A percentile compares a stretch with the other conserved stretches of the same genome.
phyloP scores from a whole-genome alignment of 345 rosid genomes.

The Gossypium longicalyx region DNA sequence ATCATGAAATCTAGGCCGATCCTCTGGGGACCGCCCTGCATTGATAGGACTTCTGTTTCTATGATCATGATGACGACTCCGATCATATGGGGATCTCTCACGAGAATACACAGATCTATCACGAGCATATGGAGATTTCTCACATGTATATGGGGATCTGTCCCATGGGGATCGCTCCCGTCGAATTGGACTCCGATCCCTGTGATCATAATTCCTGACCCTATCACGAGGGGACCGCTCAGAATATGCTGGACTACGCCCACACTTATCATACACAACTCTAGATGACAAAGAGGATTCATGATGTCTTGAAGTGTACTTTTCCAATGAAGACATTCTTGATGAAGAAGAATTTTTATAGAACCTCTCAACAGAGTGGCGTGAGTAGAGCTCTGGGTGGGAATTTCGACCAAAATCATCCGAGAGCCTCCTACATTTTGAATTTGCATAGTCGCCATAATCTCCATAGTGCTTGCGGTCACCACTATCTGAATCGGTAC shows the following conservation, averaged over 20 bases:
- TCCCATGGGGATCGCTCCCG: slow-evolving; percentile 55
- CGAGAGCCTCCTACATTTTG: slow-evolving; percentile 73
- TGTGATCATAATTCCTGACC: slow-evolving; percentile 53
- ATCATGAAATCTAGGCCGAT: slow-evolving; percentile 45
- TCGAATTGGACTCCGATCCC: slow-evolving; percentile 64
- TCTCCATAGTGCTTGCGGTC: slow-evolving; percentile 66
- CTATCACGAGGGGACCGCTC: slow-evolving; percentile 76
- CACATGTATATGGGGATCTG: slow-evolving; percentile 42
- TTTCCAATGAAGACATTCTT: slow-evolving; percentile 55
- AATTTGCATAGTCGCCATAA: slow-evolving; percentile 53
- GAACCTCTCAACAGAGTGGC: slow-evolving; percentile 58
- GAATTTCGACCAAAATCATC: slow-evolving; percentile 58
- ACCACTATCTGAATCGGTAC: slow-evolving; percentile 55
- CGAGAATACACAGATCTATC: slow-evolving; percentile 59
- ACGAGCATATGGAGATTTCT: slow-evolving; percentile 38
- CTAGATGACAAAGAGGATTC: slow-evolving; percentile 65
- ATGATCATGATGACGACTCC: slow-evolving; percentile 59
- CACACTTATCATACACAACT: slow-evolving; percentile 68
- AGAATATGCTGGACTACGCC: slow-evolving; percentile 64
- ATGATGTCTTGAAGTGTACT: slow-evolving; percentile 65
- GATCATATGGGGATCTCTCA: slow-evolving; percentile 72
- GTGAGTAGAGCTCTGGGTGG: slow-evolving; percentile 59
- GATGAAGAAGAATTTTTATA: slow-evolving; percentile 62
- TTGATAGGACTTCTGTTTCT: slow-evolving; percentile 73
- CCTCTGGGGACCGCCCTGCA: slow-evolving; percentile 61